phyloP scores from a whole-genome alignment of 116 monocot genomes.

The Trichopus zeylanicus region DNA sequence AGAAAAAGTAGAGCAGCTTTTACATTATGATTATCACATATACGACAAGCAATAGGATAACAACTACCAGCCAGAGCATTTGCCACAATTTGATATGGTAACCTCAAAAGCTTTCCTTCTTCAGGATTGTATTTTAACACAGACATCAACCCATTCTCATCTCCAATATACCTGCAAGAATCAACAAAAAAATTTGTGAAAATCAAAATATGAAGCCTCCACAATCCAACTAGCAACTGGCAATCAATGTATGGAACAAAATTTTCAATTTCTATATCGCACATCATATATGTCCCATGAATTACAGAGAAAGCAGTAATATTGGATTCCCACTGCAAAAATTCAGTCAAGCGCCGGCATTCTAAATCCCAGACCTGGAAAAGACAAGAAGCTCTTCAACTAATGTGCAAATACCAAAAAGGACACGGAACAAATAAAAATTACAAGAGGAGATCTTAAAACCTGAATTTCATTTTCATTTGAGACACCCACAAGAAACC shows the following conservation, averaged over 20 bases:
- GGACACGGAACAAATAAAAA: neutral
- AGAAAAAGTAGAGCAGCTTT: no score
- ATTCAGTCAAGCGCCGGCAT: conserved; percentile 49
- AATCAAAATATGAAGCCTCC: neutral
- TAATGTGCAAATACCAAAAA: neutral
- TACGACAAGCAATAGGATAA: neutral
- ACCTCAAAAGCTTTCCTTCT: conserved; percentile 47
- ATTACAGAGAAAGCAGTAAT: conserved; percentile 86
- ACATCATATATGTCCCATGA: conserved; percentile 74
- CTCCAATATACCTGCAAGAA: conserved; percentile 74
- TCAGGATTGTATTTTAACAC: conserved; percentile 70
- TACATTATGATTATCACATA: no score
- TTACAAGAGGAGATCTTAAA: neutral
- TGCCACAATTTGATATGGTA: conserved; percentile 65
- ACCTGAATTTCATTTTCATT: conserved; percentile 99
- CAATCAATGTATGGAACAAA: neutral
- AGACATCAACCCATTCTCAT: conserved; percentile 79
- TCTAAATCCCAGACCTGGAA: conserved; percentile 95
- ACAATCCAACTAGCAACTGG: conserved; percentile 3
- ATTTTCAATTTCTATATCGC: conserved; percentile 16
- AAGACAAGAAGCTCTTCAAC: neutral
- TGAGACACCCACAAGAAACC: conserved; percentile 69
- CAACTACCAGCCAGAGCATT: conserved; percentile 50
- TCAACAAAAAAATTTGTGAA: conserved; percentile 1
- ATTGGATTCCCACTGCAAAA: conserved; percentile 71